A percentile compares a stretch with the other conserved stretches of the same genome.
Evolutionary conservation across 2,329 filamentous ascomycete species (phyloP).

Genomic region (Claviceps monticola): DNA sequence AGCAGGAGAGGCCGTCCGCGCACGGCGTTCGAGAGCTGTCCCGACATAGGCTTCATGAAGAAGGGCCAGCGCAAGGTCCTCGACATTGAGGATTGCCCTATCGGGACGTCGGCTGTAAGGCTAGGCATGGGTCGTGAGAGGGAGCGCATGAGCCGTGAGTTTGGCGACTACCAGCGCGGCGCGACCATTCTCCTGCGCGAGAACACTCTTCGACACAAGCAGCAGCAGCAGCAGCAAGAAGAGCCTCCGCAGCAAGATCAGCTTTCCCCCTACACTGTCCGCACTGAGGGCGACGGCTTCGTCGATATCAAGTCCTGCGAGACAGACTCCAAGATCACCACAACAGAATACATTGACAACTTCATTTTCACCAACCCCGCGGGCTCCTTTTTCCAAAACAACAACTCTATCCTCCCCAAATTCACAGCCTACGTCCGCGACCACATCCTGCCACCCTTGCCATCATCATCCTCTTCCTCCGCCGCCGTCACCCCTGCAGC

Average conservation of each 20-base stretch:
- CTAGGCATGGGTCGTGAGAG: slow-evolving; percentile 68
- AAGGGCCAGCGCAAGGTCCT: slow-evolving; percentile 71
- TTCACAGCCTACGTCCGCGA: slow-evolving; percentile 82
- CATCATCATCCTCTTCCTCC: slow-evolving; percentile 51
- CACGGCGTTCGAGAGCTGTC: slow-evolving; percentile 44
- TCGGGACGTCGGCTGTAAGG: slow-evolving; percentile 76
- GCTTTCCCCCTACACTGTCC: slow-evolving; percentile 20
- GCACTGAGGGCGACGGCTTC: slow-evolving; percentile 40
- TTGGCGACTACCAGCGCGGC: slow-evolving; percentile 60
- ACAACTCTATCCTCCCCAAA: slow-evolving; percentile 84
- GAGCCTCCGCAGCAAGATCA: slow-evolving; percentile 10
- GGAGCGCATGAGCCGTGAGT: slow-evolving; percentile 57
- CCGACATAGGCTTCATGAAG: slow-evolving; percentile 77
- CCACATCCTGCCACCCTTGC: slow-evolving; percentile 27
- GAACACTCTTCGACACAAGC: slow-evolving; percentile 55
- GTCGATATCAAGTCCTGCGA: slow-evolving; percentile 78
- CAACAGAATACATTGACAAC: slow-evolving; percentile 76
- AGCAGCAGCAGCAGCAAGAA: slow-evolving; percentile 14
- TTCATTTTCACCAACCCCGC: slow-evolving; percentile 85
- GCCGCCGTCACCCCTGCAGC: slow-evolving; percentile 22
- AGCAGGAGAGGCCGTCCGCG: slow-evolving; percentile 33
- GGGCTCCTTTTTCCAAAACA: slow-evolving; percentile 97
- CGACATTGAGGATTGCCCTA: slow-evolving; percentile 95
- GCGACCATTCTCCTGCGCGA: slow-evolving; percentile 85
- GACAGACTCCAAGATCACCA: slow-evolving; percentile 68